Base-by-base conservation (phyloP, 2,329 filamentous ascomycete species). In the Fusarium sp. region DNA sequence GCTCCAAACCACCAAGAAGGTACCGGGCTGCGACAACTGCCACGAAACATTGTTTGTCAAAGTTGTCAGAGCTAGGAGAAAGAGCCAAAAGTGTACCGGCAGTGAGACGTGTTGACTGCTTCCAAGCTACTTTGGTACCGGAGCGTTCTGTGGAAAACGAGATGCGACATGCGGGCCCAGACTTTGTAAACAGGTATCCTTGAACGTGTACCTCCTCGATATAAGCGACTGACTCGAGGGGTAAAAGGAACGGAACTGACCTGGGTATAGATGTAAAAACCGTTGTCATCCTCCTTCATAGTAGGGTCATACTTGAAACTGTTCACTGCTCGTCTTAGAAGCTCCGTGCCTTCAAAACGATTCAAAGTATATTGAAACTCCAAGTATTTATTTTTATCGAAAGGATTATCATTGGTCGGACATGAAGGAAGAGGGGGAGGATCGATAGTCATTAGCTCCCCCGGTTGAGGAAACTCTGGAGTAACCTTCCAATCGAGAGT, bases 291-390 rank as follows among this genome's bases (percentile, higher is more conserved):
- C 0, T 82, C 82, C 58, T 96, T 77, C 78, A 88, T 87, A 0
- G 73, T 64, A 0, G 89, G 88, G 8, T 84, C 73, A 1, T 77
- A 67, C 23, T 82, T 84, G 55, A 91, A 85, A 14, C 83, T 78
- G 0, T 81, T 78, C 1, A 97, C 84, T 0, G 92, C 89, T 64
- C 88, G 84, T 8, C 93, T 86, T 1, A 97, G 82, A 1, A 89
- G 85, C 14, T 90, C 86, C 4, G 92, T 81, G 0, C 88, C 87
- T 74, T 97, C 93, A 73, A 93, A 91, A 4, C 94, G 85, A 9
- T 93, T 82, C 3, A 97, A 84, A 4, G 88, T 82, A 74, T 96
- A 97, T 49, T 96, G 92, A 0, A 88, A 85, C 32, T 87, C 81
- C 0, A 97, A 81, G 59, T 97, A 97, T 0, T 84, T 81, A 6